Percentiles rank a stretch among this genome's conserved stretches.
Evolutionary conservation across 2,329 filamentous ascomycete species (phyloP).

Genomic region (Camillea tinctor): DNA sequence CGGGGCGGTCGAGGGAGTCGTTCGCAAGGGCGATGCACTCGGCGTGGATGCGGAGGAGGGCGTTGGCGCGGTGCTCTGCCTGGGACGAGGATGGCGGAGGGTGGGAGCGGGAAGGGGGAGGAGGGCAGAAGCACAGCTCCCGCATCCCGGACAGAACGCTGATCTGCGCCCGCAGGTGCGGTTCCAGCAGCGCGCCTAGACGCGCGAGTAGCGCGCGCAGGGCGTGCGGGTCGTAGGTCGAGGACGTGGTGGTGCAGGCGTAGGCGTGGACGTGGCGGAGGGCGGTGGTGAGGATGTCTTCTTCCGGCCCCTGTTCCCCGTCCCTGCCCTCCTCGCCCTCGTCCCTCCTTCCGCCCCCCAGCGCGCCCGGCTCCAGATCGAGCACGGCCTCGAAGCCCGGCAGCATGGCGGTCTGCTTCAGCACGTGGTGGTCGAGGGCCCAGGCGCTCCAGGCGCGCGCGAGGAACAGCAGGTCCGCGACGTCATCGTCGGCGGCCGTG

Average conservation of each 20-base stretch:
- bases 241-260: constrained; percentile 10
- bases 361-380: constrained; percentile 18
- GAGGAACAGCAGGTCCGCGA: constrained; percentile 34
- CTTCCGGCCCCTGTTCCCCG: not conserved
- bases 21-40: constrained; percentile 14
- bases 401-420: constrained; percentile 32
- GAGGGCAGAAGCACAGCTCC: constrained; percentile 11
- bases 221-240: constrained; percentile 3
- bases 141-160: constrained; percentile 11
- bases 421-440: constrained; percentile 32
- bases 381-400: constrained; percentile 29
- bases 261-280: constrained; percentile 15
- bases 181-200: constrained; percentile 13
- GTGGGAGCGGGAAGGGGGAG: not conserved
- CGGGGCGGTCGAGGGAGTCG: constrained; percentile 19
- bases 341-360: constrained; percentile 2
- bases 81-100: constrained; percentile 1
- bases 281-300: constrained; percentile 5
- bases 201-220: constrained; percentile 6
- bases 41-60: constrained; percentile 21
- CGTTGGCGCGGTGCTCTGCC: constrained; percentile 7
- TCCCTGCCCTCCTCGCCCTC: constrained; percentile 6
- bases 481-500: constrained; percentile 23
- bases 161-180: constrained; percentile 15
- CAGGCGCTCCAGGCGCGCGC: constrained; percentile 30